Percentiles rank a stretch among this genome's conserved stretches.
phyloP scores from a whole-genome alignment of 176 grass and related monocot genomes.

The Bonia amplexicaulis region DNA sequence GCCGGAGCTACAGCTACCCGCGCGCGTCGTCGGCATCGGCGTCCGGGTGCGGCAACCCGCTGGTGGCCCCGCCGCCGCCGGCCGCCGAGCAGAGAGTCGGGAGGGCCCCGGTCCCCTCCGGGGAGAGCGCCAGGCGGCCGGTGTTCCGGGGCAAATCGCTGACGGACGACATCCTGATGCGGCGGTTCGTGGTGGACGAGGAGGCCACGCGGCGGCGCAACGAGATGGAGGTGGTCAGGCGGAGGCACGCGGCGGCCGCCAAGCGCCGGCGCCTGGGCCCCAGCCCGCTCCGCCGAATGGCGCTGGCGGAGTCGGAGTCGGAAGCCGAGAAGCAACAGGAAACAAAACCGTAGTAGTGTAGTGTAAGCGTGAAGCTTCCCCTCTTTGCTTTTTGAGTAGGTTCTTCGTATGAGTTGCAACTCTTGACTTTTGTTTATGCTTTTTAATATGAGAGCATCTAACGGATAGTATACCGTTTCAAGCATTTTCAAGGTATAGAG shows the following conservation, averaged over 20 bases:
- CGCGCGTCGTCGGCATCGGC: constrained; percentile 58
- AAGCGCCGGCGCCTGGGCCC: constrained; percentile 74
- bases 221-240: constrained; percentile 89
- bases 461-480: too few relatives aligned
- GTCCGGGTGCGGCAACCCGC: constrained; percentile 39
- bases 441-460: too few relatives aligned
- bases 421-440: too few relatives aligned
- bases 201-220: constrained; percentile 73
- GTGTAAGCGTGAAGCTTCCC: constrained; percentile 1
- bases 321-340: constrained; percentile 15
- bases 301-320: constrained; percentile 44
- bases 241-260: constrained; percentile 53
- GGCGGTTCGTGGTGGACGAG: constrained; percentile 90
- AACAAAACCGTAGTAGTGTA: background rate
- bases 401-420: too few relatives aligned
- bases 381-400: background rate
- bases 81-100: background rate
- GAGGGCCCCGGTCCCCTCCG: background rate
- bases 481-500: too few relatives aligned
- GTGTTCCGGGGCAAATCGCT: constrained; percentile 95
- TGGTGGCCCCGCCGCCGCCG: constrained; percentile 44
- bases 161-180: constrained; percentile 82
- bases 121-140: constrained; percentile 30
- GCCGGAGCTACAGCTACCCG: constrained; percentile 91
- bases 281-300: constrained; percentile 79